Percentiles rank a stretch among this genome's conserved stretches.
These are phyloP conservation scores for Paratinospora sagittata DNA, from an alignment of 164 flowering plant species.

Conservation along the genomic window DNA sequence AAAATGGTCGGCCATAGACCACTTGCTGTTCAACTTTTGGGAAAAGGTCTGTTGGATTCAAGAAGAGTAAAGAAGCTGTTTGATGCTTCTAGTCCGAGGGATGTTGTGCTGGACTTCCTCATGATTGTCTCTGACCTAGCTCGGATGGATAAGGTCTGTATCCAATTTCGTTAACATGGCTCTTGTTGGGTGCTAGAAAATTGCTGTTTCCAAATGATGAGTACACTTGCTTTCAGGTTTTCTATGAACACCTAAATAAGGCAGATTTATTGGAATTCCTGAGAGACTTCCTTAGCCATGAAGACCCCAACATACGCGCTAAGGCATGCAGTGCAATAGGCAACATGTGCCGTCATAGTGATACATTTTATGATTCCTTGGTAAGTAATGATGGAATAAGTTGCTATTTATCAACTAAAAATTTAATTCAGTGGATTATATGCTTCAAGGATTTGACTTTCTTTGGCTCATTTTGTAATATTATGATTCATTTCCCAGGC, in stretches of 20 bases:
- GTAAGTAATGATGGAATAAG: slow-evolving; percentile 33
- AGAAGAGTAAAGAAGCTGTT: slow-evolving; percentile 54
- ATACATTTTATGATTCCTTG: slow-evolving; percentile 62
- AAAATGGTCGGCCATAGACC: slow-evolving; percentile 62
- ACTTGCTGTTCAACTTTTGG: slow-evolving; percentile 70
- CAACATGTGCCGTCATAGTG: slow-evolving; percentile 94
- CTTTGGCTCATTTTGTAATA: slow-evolving; percentile 3
- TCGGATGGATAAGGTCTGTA: slow-evolving; percentile 85
- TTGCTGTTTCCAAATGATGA: slow-evolving; percentile 6
- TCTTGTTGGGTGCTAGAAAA: not conserved
- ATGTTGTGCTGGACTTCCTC: slow-evolving; percentile 65
- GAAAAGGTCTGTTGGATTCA: slow-evolving; percentile 75
- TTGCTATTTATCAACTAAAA: not conserved
- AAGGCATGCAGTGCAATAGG: slow-evolving; percentile 96
- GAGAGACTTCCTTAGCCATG: slow-evolving; percentile 61
- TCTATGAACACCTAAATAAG: slow-evolving; percentile 63
- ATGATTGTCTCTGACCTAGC: slow-evolving; percentile 93
- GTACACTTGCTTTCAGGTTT: slow-evolving; percentile 44
- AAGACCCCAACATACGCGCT: slow-evolving; percentile 83
- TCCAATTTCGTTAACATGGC: not conserved
- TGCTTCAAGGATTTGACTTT: not conserved
- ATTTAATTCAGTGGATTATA: not conserved
- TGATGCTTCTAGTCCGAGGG: slow-evolving; percentile 58
- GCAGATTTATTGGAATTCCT: slow-evolving; percentile 58
- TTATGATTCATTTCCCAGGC: slow-evolving; percentile 38